phyloP scores from a whole-genome alignment of 208 protist species.

The Naegleria fowleri region DNA sequence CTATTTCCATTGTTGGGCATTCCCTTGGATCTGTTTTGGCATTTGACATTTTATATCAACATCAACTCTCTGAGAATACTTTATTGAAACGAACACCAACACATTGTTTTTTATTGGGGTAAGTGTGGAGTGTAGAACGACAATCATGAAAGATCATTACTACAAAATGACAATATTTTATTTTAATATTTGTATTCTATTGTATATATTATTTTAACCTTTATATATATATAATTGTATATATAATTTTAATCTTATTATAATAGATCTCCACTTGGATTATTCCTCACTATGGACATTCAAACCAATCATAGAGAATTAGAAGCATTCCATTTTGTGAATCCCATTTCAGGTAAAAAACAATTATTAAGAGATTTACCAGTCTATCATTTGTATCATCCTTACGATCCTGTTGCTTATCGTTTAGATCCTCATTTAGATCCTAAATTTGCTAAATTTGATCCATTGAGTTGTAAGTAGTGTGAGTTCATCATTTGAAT shows the following conservation, averaged over 20 bases:
- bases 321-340: neutral
- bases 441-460: neutral
- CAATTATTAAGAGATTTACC: neutral
- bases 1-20: neutral
- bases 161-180: too few species aligned
- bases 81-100: neutral
- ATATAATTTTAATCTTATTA: too few species aligned
- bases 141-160: too few species aligned
- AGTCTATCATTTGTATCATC: slow-evolving; percentile 18
- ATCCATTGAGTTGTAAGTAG: neutral
- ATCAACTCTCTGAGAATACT: neutral
- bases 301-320: neutral
- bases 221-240: too few species aligned
- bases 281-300: neutral
- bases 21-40: neutral
- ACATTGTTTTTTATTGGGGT: neutral
- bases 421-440: neutral
- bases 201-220: too few species aligned
- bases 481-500: too few species aligned
- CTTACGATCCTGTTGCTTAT: slow-evolving; percentile 20
- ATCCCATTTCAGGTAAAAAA: neutral
- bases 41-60: neutral
- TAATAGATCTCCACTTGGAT: slow-evolving; percentile 3
- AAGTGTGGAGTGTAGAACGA: too few species aligned
- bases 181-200: too few species aligned